phyloP scores from a whole-genome alignment of 192 early-diverging fungal species.

The Rhizophlyctis rosea region DNA sequence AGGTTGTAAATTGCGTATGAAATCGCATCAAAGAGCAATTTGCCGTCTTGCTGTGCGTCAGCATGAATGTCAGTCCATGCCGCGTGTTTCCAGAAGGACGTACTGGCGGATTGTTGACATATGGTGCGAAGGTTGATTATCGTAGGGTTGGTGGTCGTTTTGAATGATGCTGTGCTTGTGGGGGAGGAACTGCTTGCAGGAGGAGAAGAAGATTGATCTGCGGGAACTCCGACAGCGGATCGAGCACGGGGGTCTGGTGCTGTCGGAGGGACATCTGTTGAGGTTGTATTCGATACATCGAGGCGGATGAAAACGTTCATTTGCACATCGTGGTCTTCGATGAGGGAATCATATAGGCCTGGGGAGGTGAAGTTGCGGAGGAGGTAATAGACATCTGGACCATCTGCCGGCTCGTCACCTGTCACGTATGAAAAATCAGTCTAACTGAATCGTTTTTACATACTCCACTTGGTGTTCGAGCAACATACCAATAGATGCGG shows the following conservation, averaged over 20 bases:
- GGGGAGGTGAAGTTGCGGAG: slow-evolving; percentile 43
- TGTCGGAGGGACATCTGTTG: background rate
- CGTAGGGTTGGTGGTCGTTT: background rate
- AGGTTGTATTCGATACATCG: background rate
- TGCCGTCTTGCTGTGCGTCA: slow-evolving; percentile 7
- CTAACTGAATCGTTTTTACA: background rate
- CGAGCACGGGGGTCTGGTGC: no score
- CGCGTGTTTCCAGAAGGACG: slow-evolving; percentile 34
- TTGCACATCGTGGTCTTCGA: slow-evolving; percentile 41
- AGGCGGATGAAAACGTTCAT: slow-evolving; percentile 33
- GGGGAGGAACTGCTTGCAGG: no score
- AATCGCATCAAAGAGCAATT: slow-evolving; percentile 40
- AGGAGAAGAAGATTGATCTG: no score
- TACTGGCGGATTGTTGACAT: slow-evolving; percentile 14
- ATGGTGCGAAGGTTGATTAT: background rate
- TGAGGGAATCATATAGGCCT: slow-evolving; percentile 33
- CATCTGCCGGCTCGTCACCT: slow-evolving; percentile 53
- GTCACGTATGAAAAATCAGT: no score
- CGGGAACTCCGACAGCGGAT: no score
- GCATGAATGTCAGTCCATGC: slow-evolving; percentile 16
- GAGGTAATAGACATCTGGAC: slow-evolving; percentile 49
- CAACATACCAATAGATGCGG: slow-evolving; percentile 32
- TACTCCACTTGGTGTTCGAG: background rate
- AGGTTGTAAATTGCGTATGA: slow-evolving; percentile 33
- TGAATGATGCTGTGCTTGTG: background rate